Evolutionary conservation across 148 eudicot species (phyloP).

Genomic region (Pouteria glomerata): DNA sequence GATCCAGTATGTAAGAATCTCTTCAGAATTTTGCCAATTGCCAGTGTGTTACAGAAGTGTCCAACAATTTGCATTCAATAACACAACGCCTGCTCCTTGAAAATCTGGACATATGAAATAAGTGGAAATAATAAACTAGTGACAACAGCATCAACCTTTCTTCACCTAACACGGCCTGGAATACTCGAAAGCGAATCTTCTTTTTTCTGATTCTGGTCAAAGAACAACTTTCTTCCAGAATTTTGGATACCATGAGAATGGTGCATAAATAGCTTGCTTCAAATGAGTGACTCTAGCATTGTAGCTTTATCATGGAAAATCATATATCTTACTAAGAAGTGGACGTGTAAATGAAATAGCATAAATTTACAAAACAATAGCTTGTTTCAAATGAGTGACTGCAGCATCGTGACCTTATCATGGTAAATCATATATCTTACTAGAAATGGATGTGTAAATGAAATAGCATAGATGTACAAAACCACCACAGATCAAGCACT

Average conservation of each 20-base stretch:
- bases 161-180: neutral
- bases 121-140: neutral
- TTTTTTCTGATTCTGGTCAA: neutral
- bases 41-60: neutral
- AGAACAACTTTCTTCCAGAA: neutral
- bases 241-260: neutral
- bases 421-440: too few relatives aligned
- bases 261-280: neutral
- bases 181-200: neutral
- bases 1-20: neutral
- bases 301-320: neutral
- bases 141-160: neutral
- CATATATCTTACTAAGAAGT: neutral
- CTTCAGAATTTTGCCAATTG: neutral
- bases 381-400: too few relatives aligned
- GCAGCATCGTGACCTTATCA: too few relatives aligned
- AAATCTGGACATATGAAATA: neutral
- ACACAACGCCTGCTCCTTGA: neutral
- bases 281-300: neutral
- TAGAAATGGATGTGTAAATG: too few relatives aligned
- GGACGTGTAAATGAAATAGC: neutral
- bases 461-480: too few relatives aligned
- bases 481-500: neutral
- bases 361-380: constrained; percentile 5
- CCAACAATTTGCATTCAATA: neutral